A percentile compares a stretch with the other conserved stretches of the same genome.
phyloP scores from a whole-genome alignment of 257 asterid genomes.

The Solanum pennellii region DNA sequence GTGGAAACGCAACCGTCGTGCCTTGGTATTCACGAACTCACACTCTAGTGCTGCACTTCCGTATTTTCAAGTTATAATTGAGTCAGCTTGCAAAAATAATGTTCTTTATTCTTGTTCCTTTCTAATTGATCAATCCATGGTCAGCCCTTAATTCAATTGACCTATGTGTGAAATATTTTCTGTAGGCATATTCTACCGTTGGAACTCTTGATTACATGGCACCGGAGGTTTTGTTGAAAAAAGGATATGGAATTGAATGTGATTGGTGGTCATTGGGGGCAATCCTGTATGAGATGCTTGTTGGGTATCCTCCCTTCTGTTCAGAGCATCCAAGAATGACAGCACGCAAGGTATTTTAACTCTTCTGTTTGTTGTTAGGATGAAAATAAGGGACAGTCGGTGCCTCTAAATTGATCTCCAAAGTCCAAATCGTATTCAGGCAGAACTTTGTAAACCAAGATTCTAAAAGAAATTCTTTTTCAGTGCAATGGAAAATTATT shows the following conservation, averaged over 20 bases:
- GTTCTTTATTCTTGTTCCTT: neutral
- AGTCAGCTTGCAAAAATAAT: neutral
- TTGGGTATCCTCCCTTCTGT: constrained; percentile 95
- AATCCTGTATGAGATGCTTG: constrained; percentile 84
- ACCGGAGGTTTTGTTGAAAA: constrained; percentile 86
- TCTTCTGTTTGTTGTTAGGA: neutral
- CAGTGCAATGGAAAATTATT: neutral
- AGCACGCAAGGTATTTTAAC: constrained; percentile 72
- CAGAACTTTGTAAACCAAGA: neutral
- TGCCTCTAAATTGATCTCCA: neutral
- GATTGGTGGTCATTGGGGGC: constrained; percentile 99
- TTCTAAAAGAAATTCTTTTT: neutral
- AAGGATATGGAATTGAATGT: constrained; percentile 97
- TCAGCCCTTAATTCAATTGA: neutral
- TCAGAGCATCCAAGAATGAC: constrained; percentile 98
- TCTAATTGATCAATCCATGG: neutral
- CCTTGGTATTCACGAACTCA: constrained; percentile 40
- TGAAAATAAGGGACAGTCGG: neutral
- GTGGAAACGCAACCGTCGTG: constrained; percentile 95
- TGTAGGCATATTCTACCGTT: constrained; percentile 93
- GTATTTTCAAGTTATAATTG: neutral
- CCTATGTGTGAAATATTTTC: neutral
- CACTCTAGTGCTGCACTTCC: neutral
- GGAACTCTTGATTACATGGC: constrained; percentile 99
- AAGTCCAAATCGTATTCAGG: neutral